Evolutionary conservation across 1,139 yeast genomes (phyloP), one percentile per base, ranked within the genome.

Genomic region (Magnusiomyces tetraspermus): DNA sequence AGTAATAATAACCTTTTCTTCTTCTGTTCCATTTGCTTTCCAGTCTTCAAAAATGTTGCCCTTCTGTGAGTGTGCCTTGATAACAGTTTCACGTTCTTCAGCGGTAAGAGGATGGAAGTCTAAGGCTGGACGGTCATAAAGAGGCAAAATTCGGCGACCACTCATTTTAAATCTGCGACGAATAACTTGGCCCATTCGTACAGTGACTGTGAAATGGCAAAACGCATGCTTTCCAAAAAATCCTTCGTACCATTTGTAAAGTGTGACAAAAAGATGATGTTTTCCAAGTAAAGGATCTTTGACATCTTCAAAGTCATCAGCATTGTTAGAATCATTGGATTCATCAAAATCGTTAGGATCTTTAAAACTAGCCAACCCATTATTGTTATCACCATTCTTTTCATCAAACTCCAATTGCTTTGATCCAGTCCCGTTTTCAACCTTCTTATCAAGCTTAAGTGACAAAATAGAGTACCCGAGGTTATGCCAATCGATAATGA

Each of bases 401-500:
- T 30, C 13, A 30, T n/a, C n/a, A n/a, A n/a, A n/a, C n/a, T n/a
- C n/a, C n/a, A n/a, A n/a, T n/a, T n/a, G n/a, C n/a, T n/a, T n/a
- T n/a, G n/a, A n/a, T n/a, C n/a, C n/a, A n/a, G 13, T 13, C 33
- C 11, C 33, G 11, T 30, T 30, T 30, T 30, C 33, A 13, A 13
- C 19, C 21, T 21, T 21, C n/a, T 43, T 43, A 10, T 17, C 31
- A 5, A 80, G 79, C 59, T 82, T 80, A 61, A 92, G 67, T 53
- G 85, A 83, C 57, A 94, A 71, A 31, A 94, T 87, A 1, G 95
- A 78, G 68, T 80, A 92, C 51, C 95, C 96, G 61, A 94, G 73
- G 66, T 94, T 94, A 67, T 94, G 99, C 98, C 98, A 94, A 68
- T 94, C 99, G 53, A 94, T 79, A 21, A 92, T 76, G 40, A 92